Base-by-base conservation (phyloP, 441 rosid genomes). In the Croton setiger region DNA sequence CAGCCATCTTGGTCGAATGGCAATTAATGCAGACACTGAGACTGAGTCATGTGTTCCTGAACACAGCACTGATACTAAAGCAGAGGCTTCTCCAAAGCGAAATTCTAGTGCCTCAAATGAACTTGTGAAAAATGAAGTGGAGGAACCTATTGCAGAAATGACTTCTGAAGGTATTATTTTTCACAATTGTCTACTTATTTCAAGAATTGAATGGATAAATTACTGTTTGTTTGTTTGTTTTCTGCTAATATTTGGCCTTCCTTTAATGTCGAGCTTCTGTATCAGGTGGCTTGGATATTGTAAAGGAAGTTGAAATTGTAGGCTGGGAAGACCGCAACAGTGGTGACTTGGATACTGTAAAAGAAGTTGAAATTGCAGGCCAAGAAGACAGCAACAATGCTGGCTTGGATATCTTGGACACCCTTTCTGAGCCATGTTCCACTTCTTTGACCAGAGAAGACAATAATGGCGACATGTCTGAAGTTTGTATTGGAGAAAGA, bases 101-200 rank as follows among this genome's bases (percentile, higher is more conserved):
- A 72, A 57, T 74, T 35, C 74, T 36, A 71, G 63, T 61, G 69
- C 65, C 73, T 61, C 67, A 11, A 57, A 60, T 65, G 79, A 85
- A 35, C 55, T 57, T 63, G 63, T 62, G 60, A 47, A 71, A 66
- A 75, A 69, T 66, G 74, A 71, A 18, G 71, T 66, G 64, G 90
- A 83, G 48, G 82, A 72, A 72, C 70, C 70, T 31, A 41, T 9
- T n/a, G 72, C 53, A 59, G 84, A 71, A 51, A 67, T 14, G 62
- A 65, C 66, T 66, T 61, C 63, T 0, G 49, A 70, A 84, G 98
- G 98, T 93, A 81, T 73, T 53, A 2, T 35, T 36, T 39, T 66
- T 60, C 27, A 43, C 48, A 14, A n/a, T 58, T 57, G 63, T 75
- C 64, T 37, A 56, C 44, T 76, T 70, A 67, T 66, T 55, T 54